Evolutionary conservation across 495 filamentous ascomycete species (phyloP).

Genomic region (Aspergillus carlsbadensis): DNA sequence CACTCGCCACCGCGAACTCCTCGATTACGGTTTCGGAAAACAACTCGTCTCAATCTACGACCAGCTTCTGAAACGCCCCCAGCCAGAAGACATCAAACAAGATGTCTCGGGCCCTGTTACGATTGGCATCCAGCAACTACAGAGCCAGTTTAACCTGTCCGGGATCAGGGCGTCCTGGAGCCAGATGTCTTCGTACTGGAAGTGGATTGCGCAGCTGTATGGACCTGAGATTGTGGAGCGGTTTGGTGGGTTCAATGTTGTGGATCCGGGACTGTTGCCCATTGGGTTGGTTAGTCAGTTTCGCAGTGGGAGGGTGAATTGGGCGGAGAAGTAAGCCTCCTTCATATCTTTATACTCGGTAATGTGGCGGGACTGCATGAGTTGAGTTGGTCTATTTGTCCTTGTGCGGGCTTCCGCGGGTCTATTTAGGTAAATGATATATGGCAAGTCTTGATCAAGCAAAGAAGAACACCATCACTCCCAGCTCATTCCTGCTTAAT

Average conservation of each 20-base stretch:
- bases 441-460: too few species aligned
- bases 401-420: too few species aligned
- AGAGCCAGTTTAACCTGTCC: neutral
- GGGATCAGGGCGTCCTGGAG: conserved; percentile 6
- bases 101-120: neutral
- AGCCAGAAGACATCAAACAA: conserved; percentile 3
- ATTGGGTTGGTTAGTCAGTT: conserved; percentile 20
- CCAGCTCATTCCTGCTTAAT: too few species aligned
- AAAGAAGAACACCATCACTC: too few species aligned
- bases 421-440: too few species aligned
- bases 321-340: conserved; percentile 10
- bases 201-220: conserved; percentile 16
- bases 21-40: conserved; percentile 5
- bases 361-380: too few species aligned
- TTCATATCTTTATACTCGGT: too few species aligned
- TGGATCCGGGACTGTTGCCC: conserved; percentile 14
- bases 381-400: too few species aligned
- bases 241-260: conserved; percentile 17
- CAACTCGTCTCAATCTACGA: conserved; percentile 9
- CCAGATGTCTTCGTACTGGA: conserved; percentile 12
- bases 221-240: conserved; percentile 14
- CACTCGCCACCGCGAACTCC: conserved; percentile 7
- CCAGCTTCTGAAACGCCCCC: conserved; percentile 5
- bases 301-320: conserved; percentile 14
- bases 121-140: neutral